Evolutionary conservation across 768 basidiomycete genomes (phyloP), one percentile per base, ranked within the genome.

Genomic region (Pilatotrama ljubarskyi): DNA sequence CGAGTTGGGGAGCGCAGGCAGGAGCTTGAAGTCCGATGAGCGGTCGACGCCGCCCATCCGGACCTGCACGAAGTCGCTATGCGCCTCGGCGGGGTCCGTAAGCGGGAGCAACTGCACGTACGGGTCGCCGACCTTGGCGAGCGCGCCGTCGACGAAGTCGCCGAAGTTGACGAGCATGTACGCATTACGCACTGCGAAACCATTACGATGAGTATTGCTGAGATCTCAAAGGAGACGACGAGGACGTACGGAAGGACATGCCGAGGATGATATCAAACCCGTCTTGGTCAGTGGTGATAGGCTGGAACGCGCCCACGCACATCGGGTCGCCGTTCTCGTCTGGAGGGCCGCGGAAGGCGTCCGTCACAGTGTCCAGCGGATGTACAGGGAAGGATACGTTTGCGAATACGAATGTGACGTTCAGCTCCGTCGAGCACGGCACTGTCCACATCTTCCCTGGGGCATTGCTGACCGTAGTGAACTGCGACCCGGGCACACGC

Each of bases 131-230:
- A 63, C 68, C 47, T 69, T 69, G 20, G 63, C 50, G n/a, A 67
- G 51, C 26, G 72, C 62, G 53, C 72, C 73, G 58, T 74, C 70
- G 32, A 72, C 67, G 43, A 69, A 72, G 63, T 77, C 71, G 40
- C 76, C 76, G 36, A 69, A 73, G 67, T 76, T 68, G 54, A 77
- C 67, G 18, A 74, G 68, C 38, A 72, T 63, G 63, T 77, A 77
- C 38, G 69, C 72, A 61, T 77, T 77, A 9, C 76, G 72, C 48
- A 76, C 75, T 76, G 55, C 17, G 22, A 13, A 10, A 24, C 29
- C 42, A 42, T 24, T 42, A 24, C 10, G 6, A 18, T 55, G 18
- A 64, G 61, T n/a, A 10, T 7, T 17, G 41, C 26, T 11, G 24
- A 10, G 2, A 18, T 22, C 20, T 11, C 43, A 44, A 18, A 11